Conservation (phyloP, 305 asterid species). For the Solanum hybrid region DNA sequence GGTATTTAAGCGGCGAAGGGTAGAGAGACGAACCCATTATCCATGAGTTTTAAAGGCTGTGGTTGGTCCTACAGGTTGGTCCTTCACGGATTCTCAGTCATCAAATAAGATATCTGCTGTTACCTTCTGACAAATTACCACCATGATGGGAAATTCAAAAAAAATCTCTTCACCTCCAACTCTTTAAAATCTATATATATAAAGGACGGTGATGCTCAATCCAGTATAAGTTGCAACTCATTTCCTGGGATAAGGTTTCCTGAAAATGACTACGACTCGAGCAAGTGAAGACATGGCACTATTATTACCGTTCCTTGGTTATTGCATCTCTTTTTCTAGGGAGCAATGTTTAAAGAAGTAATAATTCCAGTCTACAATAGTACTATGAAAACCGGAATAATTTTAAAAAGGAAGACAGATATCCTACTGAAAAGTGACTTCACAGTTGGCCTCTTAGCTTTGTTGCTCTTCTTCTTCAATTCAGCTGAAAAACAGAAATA, state of each 20-base stretch:
- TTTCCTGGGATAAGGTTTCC: neutral
- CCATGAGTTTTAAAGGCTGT: neutral
- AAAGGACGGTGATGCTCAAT: neutral
- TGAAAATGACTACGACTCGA: neutral
- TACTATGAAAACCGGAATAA: neutral
- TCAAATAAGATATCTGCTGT: neutral
- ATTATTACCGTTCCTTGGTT: neutral
- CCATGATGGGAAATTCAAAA: neutral
- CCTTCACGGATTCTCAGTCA: neutral
- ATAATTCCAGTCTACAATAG: neutral
- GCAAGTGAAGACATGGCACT: neutral
- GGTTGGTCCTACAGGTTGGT: neutral
- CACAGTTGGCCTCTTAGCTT: conserved; percentile 88
- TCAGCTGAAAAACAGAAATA: conserved; percentile 47
- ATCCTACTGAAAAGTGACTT: conserved; percentile 83
- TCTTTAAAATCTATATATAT: neutral
- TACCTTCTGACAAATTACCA: neutral
- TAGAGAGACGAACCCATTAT: neutral
- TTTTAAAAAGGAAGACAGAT: conserved; percentile 4
- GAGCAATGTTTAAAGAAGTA: neutral
- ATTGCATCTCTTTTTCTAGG: neutral
- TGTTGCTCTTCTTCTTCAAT: conserved; percentile 80
- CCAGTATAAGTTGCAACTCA: neutral
- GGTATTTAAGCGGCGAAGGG: neutral
- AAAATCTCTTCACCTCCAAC: neutral